Evolutionary conservation across 257 asterid species (phyloP), one percentile per base, ranked within the genome.

Genomic region (Przewalskia tangutica): DNA sequence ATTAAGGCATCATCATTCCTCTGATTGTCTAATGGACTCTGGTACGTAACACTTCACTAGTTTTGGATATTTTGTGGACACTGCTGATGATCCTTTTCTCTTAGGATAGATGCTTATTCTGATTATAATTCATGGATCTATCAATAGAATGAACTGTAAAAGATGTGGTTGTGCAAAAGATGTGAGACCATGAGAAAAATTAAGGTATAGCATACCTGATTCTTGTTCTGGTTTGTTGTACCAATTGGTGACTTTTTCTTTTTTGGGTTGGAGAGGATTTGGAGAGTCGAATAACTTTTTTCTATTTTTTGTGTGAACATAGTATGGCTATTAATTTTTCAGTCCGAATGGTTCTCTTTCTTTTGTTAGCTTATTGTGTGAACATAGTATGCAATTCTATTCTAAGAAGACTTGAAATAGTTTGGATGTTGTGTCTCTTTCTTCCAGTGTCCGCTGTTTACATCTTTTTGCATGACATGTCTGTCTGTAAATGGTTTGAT

Each of bases 141-240:
- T 87, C 81, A 78, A 53, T 82, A 95, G 99, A 98, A 95, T 88
- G 98, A 94, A 85, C 88, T 95, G 83, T 97, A 94, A 84, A 92
- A 95, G 89, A 90, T 92, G 81, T 95, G 99, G 99, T 89, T 95
- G 77, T 91, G 97, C 94, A 94, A 94, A 89, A 91, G 99, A 89
- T 93, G 99, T 81, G 98, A 95, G 88, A 95, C 98, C 86, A 95
- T 95, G 99, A 94, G 89, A 88, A 50, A 95, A 95, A 93, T 87
- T 95, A 84, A 93, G 99, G 99, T 95, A 81, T 62, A 91, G 81
- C 51, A 81, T 83, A 80, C 79, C 56, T 40, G 70, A 23, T 63
- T 83, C 82, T 79, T 82, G 56, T 82, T 81, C 77, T 87, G 77
- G 81, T 86, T 81, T 38, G 50, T 34, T 81, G 8, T 64, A 65